Conservation (phyloP, 2,329 filamentous ascomycete species). For the Aureobasidium vineae region DNA sequence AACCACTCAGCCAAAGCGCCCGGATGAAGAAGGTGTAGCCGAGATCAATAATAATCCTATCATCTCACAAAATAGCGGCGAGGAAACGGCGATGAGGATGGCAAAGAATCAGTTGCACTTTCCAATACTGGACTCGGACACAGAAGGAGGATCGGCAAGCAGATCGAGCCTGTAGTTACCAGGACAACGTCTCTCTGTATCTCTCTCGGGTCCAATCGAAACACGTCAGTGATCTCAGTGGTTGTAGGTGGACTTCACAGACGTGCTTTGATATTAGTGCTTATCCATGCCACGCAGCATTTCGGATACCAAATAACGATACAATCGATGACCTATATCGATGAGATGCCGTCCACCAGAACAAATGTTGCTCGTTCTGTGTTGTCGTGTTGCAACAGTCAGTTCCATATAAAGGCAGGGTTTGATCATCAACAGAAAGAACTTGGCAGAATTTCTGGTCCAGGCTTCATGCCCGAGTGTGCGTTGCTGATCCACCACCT, state of each 20-base stretch:
- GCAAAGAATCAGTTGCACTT: background rate
- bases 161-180: too few relatives aligned
- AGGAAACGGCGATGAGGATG: background rate
- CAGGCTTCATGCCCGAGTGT: background rate
- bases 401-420: background rate
- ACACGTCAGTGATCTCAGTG: too few relatives aligned
- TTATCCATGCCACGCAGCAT: background rate
- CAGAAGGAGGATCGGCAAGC: too few relatives aligned
- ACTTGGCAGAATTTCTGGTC: background rate
- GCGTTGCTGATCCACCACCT: background rate
- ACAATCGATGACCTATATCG: background rate
- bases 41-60: too few relatives aligned
- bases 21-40: background rate
- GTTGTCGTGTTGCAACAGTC: background rate
- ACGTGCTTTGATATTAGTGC: too few relatives aligned
- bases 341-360: background rate
- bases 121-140: too few relatives aligned
- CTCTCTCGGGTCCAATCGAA: too few relatives aligned
- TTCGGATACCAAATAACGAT: too few relatives aligned
- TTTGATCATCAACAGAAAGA: background rate
- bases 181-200: too few relatives aligned
- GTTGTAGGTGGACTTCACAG: too few relatives aligned
- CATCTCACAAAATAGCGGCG: background rate
- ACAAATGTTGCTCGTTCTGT: background rate
- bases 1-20: conserved; percentile 25